These are phyloP conservation scores for Monosporozyma aerobia DNA, from an alignment of 805 yeast species.

Conservation along the genomic window DNA sequence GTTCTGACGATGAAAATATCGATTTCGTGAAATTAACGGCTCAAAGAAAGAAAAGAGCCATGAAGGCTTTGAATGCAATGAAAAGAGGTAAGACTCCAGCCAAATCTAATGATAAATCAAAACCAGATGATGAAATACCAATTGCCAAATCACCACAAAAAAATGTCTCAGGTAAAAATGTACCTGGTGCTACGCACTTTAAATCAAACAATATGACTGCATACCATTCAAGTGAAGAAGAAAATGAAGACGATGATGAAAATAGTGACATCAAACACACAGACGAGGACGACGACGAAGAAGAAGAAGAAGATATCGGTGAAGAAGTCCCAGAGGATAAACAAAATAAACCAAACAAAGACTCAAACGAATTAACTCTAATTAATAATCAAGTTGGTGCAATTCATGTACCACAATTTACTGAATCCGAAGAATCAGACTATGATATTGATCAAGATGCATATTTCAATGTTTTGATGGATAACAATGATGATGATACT, in stretches of 20 bases:
- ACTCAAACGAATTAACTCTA: not conserved
- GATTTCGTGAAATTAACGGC: conserved; percentile 68
- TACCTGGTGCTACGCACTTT: not conserved
- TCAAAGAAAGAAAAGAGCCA: conserved; percentile 49
- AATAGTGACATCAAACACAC: not conserved
- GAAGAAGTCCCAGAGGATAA: conserved; percentile 35
- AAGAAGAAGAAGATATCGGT: conserved; percentile 40
- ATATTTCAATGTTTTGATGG: conserved; percentile 22
- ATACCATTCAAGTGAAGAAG: not conserved
- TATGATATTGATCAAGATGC: conserved; percentile 28
- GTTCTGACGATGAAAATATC: conserved; percentile 58
- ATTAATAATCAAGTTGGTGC: not conserved
- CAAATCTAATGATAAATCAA: conserved; percentile 6
- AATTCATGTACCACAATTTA: conserved; percentile 4
- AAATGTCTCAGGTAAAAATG: not conserved
- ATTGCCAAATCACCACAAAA: not conserved
- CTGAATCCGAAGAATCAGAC: conserved; percentile 30
- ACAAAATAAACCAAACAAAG: not conserved
- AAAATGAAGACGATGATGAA: not conserved
- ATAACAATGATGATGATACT: conserved; percentile 19
- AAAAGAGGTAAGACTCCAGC: conserved; percentile 30
- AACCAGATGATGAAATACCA: not conserved
- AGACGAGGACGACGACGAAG: conserved; percentile 4
- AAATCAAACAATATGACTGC: conserved; percentile 1
- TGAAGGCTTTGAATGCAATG: conserved; percentile 37